Evolutionary conservation across 1,139 yeast species (phyloP).

Genomic region (Blastobotrys serpentis): DNA sequence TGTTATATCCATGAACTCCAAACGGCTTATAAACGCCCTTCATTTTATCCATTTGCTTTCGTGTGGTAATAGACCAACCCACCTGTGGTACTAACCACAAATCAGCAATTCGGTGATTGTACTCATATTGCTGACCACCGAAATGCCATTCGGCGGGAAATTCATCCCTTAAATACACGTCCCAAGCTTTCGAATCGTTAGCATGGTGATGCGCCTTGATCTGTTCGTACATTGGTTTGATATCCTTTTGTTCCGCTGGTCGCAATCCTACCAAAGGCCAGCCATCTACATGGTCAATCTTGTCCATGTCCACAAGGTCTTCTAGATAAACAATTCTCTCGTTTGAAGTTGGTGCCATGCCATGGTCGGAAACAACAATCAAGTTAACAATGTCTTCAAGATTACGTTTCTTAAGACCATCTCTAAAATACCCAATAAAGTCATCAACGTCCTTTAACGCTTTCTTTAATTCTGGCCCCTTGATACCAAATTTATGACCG

Average conservation of each 20-base stretch:
- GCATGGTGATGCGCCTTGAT: constrained; percentile 32
- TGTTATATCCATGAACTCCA: constrained; percentile 86
- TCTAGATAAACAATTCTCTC: constrained; percentile 63
- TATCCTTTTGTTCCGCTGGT: constrained; percentile 44
- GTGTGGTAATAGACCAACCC: constrained; percentile 76
- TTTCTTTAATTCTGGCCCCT: constrained; percentile 54
- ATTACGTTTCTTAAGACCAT: constrained; percentile 54
- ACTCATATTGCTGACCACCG: constrained; percentile 54
- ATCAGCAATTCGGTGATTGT: constrained; percentile 70
- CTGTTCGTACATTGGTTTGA: constrained; percentile 43
- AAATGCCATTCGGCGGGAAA: constrained; percentile 66
- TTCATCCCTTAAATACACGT: constrained; percentile 55
- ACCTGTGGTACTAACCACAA: constrained; percentile 80
- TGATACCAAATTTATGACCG: constrained; percentile 72
- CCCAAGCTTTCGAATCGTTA: constrained; percentile 41
- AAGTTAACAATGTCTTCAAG: constrained; percentile 66
- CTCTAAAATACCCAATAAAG: constrained; percentile 52
- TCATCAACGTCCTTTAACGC: constrained; percentile 65
- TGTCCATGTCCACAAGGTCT: constrained; percentile 56
- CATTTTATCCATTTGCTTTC: constrained; percentile 48
- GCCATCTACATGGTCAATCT: constrained; percentile 69
- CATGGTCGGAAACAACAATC: constrained; percentile 83
- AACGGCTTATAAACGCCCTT: constrained; percentile 54
- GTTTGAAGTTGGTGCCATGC: constrained; percentile 85
- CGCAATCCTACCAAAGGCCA: constrained; percentile 86